Base-by-base conservation (phyloP, 495 filamentous ascomycete species). In the Evernia prunastri region DNA sequence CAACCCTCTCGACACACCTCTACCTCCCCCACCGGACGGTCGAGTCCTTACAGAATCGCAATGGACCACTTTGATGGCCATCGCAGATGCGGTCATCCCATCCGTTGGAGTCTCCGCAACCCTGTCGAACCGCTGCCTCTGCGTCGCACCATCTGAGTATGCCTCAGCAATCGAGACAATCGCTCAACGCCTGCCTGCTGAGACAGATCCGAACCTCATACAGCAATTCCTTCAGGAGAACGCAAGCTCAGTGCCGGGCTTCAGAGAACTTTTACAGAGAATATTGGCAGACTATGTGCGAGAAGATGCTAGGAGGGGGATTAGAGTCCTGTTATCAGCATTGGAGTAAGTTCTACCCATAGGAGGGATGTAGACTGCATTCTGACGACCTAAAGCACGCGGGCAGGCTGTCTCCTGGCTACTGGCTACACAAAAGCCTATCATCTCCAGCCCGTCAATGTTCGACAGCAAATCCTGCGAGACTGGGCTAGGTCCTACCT, bases 381-480 rank as follows among this genome's bases (percentile, higher is more conserved):
- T 61, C 59, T 61, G 29, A 65, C 37, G 10, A 1, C 27, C 17
- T 10, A 10, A 36, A 92, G 88, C 64, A 88, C 88, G 36, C 80
- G 80, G n/a, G 74, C 84, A 0, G 89, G 88, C 12, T 90, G 85
- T 40, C 71, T 90, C 20, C 72, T 89, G 20, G 72, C 87, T 25
- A 91, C 89, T 0, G 87, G 88, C 29, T 84, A 84, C 29, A 76
- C 77, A 37, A 86, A 79, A 2, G 82, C 83, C 0, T 73, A 91
- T 29, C 81, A 87, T 59, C 75, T 84, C 58, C 89, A 89, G 66
- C 79, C 86, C 4, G 66, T 87, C 11, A 72, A 78, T 43, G 75
- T 82, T 39, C 83, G 90, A 4, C 79, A 87, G 69, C 77, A 81
- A 31, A 79, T 90, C 45, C 73, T 91, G 13, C 76, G 81, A 29